Conservation (phyloP, 768 basidiomycete species). For the Dioszegia aurantiaca region DNA sequence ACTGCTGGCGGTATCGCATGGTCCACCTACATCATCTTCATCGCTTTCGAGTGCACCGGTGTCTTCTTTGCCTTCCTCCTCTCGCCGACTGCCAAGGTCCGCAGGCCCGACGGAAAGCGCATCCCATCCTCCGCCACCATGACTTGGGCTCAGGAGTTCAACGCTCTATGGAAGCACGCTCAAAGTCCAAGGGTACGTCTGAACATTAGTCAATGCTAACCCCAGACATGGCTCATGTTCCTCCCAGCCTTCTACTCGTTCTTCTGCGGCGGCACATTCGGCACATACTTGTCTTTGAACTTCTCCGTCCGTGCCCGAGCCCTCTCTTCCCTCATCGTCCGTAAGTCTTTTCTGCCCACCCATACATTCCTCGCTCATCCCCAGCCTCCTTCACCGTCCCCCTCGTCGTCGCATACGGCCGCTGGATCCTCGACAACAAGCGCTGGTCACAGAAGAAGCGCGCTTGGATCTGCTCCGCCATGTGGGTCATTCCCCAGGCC, state of each 20-base stretch:
- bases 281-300: slow-evolving; percentile 32
- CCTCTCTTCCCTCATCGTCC: slow-evolving; percentile 40
- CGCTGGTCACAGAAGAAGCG: slow-evolving; percentile 18
- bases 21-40: slow-evolving; percentile 30
- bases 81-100: slow-evolving; percentile 21
- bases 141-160: slow-evolving; percentile 24
- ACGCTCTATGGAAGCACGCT: slow-evolving; percentile 20
- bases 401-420: slow-evolving; percentile 26
- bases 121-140: slow-evolving; percentile 21
- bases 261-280: slow-evolving; percentile 32
- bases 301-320: slow-evolving; percentile 32
- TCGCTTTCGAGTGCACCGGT: slow-evolving; percentile 24
- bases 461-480: slow-evolving; percentile 18
- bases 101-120: slow-evolving; percentile 24
- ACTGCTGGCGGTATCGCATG: slow-evolving; percentile 20
- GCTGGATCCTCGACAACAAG: slow-evolving; percentile 31
- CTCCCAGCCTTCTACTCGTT: slow-evolving; percentile 34
- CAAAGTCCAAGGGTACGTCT: slow-evolving; percentile 18
- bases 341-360: slow-evolving; percentile 16
- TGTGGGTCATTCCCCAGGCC: slow-evolving; percentile 27
- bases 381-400: slow-evolving; percentile 23
- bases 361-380: background rate
- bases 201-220: background rate
- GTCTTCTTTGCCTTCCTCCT: slow-evolving; percentile 20
- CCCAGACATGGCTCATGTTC: slow-evolving; percentile 21